Percentiles rank a stretch among this genome's conserved stretches.
phyloP scores from a whole-genome alignment of 2,329 filamentous ascomycete genomes.

The Scedosporium apiospermum region DNA sequence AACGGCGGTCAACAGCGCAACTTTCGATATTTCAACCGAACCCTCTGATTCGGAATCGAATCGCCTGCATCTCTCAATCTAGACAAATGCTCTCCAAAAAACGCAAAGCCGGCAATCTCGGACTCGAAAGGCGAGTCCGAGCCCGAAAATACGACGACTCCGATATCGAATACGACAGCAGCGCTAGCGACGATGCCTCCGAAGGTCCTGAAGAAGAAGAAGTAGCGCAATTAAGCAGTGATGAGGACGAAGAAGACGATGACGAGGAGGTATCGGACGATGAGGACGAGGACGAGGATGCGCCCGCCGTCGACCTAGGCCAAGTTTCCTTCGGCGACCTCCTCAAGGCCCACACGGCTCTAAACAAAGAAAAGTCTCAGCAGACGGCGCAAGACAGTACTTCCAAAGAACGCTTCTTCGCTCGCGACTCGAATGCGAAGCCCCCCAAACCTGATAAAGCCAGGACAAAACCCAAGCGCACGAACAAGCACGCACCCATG shows the following conservation, averaged over 20 bases:
- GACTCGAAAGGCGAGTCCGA: constrained; percentile 33
- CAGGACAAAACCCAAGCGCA: not conserved
- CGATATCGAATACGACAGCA: constrained; percentile 24
- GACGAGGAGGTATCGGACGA: constrained; percentile 12
- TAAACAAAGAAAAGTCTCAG: constrained; percentile 28
- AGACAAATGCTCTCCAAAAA: constrained; percentile 25
- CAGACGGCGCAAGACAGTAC: constrained; percentile 17
- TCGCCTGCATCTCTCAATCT: not conserved
- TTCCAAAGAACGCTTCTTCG: constrained; percentile 14
- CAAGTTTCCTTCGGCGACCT: constrained; percentile 83
- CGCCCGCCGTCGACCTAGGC: constrained; percentile 31
- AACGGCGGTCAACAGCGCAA: not conserved
- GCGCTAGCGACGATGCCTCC: constrained; percentile 14
- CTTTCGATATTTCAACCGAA: not conserved
- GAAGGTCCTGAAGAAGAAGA: constrained; percentile 15
- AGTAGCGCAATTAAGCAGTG: constrained; percentile 13
- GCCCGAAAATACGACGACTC: constrained; percentile 33
- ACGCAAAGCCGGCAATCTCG: constrained; percentile 27
- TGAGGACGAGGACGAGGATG: constrained; percentile 23
- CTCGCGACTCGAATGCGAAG: constrained; percentile 21
- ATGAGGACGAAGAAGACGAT: constrained; percentile 20
- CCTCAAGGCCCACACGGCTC: constrained; percentile 69
- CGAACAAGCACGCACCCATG: constrained; percentile 75
- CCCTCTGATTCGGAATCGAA: not conserved
- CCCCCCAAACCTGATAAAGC: constrained; percentile 12